These are phyloP conservation scores for Insectozyma bohioensis DNA, from an alignment of 1,139 yeast genomes.

Conservation along the genomic window DNA sequence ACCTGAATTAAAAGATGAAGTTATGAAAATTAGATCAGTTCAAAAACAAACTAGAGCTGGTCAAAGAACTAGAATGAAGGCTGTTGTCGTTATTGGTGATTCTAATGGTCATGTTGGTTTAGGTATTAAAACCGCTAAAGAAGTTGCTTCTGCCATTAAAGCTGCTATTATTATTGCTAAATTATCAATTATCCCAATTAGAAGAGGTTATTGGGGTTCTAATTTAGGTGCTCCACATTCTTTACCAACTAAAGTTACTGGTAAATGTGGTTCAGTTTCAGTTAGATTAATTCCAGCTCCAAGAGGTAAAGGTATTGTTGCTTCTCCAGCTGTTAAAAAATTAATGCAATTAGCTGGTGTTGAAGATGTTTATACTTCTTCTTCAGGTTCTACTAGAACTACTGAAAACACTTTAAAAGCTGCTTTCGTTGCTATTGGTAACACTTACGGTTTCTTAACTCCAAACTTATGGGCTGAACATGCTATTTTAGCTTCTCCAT, in stretches of 20 bases:
- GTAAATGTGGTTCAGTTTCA: constrained; percentile 99
- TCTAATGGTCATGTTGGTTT: constrained; percentile 99
- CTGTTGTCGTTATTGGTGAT: constrained; percentile 99
- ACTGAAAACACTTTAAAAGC: constrained; percentile 99
- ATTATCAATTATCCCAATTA: constrained; percentile 97
- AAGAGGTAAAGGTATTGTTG: constrained; percentile 99
- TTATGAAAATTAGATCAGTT: constrained; percentile 99
- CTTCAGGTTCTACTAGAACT: constrained; percentile 99
- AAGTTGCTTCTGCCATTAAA: constrained; percentile 99
- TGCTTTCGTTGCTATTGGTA: constrained; percentile 98
- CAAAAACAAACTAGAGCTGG: constrained; percentile 99
- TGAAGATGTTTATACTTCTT: constrained; percentile 98
- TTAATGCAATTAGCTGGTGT: constrained; percentile 99
- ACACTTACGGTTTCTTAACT: constrained; percentile 99
- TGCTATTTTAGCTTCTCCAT: constrained; percentile 85
- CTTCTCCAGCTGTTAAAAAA: constrained; percentile 99
- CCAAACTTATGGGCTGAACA: constrained; percentile 97
- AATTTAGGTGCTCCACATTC: constrained; percentile 99
- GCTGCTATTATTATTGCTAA: constrained; percentile 99
- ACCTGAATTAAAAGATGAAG: constrained; percentile 97
- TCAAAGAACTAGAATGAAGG: constrained; percentile 99
- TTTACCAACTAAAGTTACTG: constrained; percentile 95
- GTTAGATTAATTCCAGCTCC: constrained; percentile 99
- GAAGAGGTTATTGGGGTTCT: constrained; percentile 99
- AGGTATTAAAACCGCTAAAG: constrained; percentile 99